Evolutionary conservation across 140 eudicot genomes (phyloP).

Genomic region (Oenanthe javanica): DNA sequence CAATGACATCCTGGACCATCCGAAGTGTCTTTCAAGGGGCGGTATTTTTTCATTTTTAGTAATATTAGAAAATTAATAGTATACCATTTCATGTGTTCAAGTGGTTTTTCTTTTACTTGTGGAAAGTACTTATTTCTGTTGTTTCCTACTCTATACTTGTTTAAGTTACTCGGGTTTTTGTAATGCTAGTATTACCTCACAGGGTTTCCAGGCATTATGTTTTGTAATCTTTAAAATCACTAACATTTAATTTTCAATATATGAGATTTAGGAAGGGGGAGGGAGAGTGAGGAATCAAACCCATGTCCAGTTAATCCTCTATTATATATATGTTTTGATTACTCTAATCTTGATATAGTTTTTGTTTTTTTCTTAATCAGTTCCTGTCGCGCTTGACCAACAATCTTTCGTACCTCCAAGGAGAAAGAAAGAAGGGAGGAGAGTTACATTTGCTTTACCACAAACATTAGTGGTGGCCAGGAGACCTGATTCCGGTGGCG

Average conservation of each 20-base stretch:
- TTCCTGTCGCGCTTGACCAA: conserved; percentile 28
- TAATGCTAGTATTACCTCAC: not conserved
- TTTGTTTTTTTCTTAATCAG: conserved; percentile 18
- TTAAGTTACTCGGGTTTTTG: not conserved
- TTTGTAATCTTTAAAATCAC: not conserved
- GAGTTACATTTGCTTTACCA: conserved; percentile 19
- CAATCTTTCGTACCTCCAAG: conserved; percentile 24
- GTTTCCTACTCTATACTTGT: not conserved
- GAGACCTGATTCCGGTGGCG: conserved; percentile 87
- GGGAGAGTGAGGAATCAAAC: not conserved
- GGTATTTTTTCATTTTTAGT: not conserved
- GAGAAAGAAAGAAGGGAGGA: conserved; percentile 38
- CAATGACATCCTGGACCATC: not conserved
- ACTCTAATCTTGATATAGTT: not conserved
- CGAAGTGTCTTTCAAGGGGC: conserved; percentile 2
- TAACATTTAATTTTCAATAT: not conserved
- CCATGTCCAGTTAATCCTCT: not conserved
- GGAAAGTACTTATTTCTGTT: not conserved
- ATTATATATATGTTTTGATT: not conserved
- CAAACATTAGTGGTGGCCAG: conserved; percentile 52
- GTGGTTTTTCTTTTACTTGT: not conserved
- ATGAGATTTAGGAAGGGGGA: not conserved
- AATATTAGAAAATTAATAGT: not conserved
- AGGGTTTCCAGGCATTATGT: not conserved
- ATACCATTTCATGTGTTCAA: not conserved